Evolutionary conservation across 2,329 filamentous ascomycete species (phyloP).

Genomic region (Pestalotiopsis sp.): DNA sequence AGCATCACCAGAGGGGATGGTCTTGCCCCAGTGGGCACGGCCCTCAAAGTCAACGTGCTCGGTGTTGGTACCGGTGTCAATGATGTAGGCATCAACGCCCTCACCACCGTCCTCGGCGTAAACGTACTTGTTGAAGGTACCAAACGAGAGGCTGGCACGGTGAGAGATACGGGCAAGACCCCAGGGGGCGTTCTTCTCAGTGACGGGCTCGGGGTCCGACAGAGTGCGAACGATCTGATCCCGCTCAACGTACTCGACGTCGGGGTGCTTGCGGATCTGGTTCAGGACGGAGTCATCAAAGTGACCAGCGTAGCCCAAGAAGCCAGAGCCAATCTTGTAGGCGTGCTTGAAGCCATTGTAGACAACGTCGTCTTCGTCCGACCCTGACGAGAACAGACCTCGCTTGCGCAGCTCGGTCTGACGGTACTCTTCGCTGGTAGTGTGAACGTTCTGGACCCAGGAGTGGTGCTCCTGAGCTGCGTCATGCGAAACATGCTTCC

Average conservation of each 20-base stretch:
- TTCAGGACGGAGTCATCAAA: slow-evolving; percentile 94
- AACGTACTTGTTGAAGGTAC: slow-evolving; percentile 97
- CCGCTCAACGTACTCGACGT: slow-evolving; percentile 96
- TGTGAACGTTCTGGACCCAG: slow-evolving; percentile 89
- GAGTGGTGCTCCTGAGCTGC: slow-evolving; percentile 76
- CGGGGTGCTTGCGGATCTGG: slow-evolving; percentile 89
- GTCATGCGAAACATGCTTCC: slow-evolving; percentile 77
- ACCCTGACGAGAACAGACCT: slow-evolving; percentile 56
- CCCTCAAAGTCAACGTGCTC: slow-evolving; percentile 97
- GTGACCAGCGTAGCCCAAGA: slow-evolving; percentile 93
- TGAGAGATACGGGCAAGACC: slow-evolving; percentile 98
- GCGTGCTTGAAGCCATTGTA: slow-evolving; percentile 84
- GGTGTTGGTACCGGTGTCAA: slow-evolving; percentile 94
- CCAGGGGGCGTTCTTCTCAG: slow-evolving; percentile 96
- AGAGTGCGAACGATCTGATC: slow-evolving; percentile 91
- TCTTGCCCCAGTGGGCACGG: slow-evolving; percentile 95
- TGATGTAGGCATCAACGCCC: slow-evolving; percentile 97
- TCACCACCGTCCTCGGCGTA: slow-evolving; percentile 88
- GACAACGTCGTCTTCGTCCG: slow-evolving; percentile 63
- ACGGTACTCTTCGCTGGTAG: slow-evolving; percentile 65
- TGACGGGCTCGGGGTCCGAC: slow-evolving; percentile 44
- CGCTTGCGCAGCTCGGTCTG: slow-evolving; percentile 86
- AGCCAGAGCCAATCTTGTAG: slow-evolving; percentile 81
- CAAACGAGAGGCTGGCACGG: slow-evolving; percentile 81
- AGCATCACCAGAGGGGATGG: slow-evolving; percentile 79